Evolutionary conservation across 331 rosid genomes (phyloP), one percentile per base, ranked within the genome.

Genomic region (Phaseolus coccineus): DNA sequence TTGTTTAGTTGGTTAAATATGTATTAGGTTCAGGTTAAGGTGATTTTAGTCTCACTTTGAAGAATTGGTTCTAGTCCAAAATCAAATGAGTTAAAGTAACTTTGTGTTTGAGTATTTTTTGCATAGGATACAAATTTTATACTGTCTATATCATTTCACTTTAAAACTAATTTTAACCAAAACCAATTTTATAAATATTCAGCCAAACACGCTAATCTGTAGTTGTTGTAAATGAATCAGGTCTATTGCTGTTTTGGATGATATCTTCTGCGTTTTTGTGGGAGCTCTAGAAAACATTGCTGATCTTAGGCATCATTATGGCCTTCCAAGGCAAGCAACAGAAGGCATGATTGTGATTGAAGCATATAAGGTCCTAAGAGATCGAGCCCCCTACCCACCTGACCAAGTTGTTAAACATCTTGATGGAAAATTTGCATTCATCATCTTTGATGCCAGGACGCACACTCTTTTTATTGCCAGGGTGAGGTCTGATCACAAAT

Each of bases 281-380:
- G 90, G 91, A 77, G 62, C 44, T 78, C 72, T 87, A 51, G 89
- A 53, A 56, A 91, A 89, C 79, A 65, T 64, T 47, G 55, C 40
- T 13, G 91, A 82, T 10, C 89, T 87, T 56, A 84, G 89, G 77
- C 83, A 90, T 61, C 82, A 87, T 55, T 88, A 90, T 85, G 91
- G 92, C 67, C 87, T 88, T 28, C 85, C 78, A 42, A 84, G 89
- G 67, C 88, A 86, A 71, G 87, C 88, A 76, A 85, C 91, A 19
- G 91, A 90, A 82, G 88, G 90, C 80, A 85, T 87, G 89, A 71
- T 90, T 70, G 84, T 89, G 55, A 80, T 87, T 85, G 95, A 87
- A 84, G 95, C 87, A 44, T 90, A 80, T 30, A 85, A 85, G 82
- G 81, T n/a, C 13, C 77, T 88, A 48, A 86, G 92, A 85, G 94